A percentile compares a stretch with the other conserved stretches of the same genome.
These are phyloP conservation scores for Saitozyma podzolica DNA, from an alignment of 768 basidiomycete genomes.

Conservation along the genomic window DNA sequence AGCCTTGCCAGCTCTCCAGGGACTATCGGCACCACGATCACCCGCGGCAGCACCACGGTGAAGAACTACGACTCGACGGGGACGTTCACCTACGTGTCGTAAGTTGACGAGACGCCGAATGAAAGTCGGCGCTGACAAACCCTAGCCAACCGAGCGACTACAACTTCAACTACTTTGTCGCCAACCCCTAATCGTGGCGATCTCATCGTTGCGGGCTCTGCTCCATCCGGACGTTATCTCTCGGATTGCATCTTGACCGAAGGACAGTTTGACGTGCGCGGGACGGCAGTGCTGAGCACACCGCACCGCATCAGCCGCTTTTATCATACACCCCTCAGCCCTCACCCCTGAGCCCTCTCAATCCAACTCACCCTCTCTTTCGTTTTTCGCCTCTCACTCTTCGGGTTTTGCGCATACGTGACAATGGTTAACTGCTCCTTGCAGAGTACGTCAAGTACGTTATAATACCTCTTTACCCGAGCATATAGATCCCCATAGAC, in stretches of 20 bases:
- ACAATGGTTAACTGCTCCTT: no score
- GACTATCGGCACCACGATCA: constrained; percentile 32
- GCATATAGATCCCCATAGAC: no score
- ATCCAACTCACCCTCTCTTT: no score
- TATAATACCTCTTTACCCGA: no score
- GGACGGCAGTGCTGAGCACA: background rate
- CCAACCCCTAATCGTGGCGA: background rate
- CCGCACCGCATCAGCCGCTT: no score
- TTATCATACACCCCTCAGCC: no score
- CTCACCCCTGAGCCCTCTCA: no score
- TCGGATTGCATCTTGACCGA: background rate
- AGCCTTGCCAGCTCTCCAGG: constrained; percentile 34
- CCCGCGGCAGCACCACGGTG: constrained; percentile 23
- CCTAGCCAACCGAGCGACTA: constrained; percentile 21
- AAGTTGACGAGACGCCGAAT: constrained; percentile 11
- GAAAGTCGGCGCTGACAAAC: background rate
- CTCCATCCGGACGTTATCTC: background rate
- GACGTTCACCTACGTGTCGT: constrained; percentile 34
- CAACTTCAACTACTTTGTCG: constrained; percentile 50
- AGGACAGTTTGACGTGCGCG: background rate
- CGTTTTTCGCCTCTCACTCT: no score
- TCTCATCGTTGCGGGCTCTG: background rate
- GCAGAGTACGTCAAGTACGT: no score
- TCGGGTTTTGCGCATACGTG: no score
- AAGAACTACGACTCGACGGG: constrained; percentile 32